These are phyloP conservation scores for Trichoderma parareesei DNA, from an alignment of 495 filamentous ascomycete genomes.

Conservation along the genomic window DNA sequence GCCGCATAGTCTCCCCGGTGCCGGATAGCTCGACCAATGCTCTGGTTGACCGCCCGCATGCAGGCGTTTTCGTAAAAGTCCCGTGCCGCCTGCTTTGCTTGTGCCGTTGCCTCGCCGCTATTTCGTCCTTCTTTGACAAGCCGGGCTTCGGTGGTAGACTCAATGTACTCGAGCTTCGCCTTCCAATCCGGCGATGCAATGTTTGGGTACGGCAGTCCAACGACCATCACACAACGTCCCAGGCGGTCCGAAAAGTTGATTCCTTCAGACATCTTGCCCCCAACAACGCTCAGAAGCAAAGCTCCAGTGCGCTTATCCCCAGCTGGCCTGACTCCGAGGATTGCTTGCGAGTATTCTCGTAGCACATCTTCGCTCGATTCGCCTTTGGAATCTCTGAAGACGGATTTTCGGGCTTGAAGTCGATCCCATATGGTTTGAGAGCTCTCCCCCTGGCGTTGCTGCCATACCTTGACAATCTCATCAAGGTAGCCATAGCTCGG, in stretches of 20 bases:
- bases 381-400: constrained; percentile 60
- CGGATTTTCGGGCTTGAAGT: constrained; percentile 51
- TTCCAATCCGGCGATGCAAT: constrained; percentile 85
- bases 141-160: constrained; percentile 51
- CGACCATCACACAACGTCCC: constrained; percentile 78
- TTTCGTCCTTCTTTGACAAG: constrained; percentile 21
- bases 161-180: constrained; percentile 80
- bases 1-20: constrained; percentile 84
- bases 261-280: constrained; percentile 89
- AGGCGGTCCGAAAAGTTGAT: constrained; percentile 96
- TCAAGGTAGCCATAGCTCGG: constrained; percentile 88
- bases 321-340: constrained; percentile 33
- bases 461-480: constrained; percentile 63
- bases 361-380: constrained; percentile 58
- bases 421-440: constrained; percentile 42
- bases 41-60: constrained; percentile 96
- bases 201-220: constrained; percentile 92
- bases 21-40: constrained; percentile 84
- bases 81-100: constrained; percentile 57
- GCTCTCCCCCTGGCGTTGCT: constrained; percentile 22
- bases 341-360: constrained; percentile 58
- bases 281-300: constrained; percentile 86
- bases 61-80: constrained; percentile 94
- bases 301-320: constrained; percentile 43
- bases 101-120: constrained; percentile 35